Evolutionary conservation across 2,329 filamentous ascomycete genomes (phyloP).

Genomic region (Fusarium redolens): DNA sequence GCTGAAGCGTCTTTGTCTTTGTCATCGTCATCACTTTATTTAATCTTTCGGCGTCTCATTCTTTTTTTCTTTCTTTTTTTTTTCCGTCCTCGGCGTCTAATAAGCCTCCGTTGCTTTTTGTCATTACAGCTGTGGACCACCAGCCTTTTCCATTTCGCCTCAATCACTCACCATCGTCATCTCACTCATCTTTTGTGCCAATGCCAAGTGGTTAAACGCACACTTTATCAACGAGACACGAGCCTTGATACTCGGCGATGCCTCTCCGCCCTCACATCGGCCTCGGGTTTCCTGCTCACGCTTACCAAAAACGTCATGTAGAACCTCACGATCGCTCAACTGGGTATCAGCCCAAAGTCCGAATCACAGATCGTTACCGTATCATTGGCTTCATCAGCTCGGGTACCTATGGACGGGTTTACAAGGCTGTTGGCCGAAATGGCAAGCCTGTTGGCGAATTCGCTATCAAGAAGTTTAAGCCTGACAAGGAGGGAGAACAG

Average conservation of each 20-base stretch:
- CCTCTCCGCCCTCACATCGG: constrained; percentile 50
- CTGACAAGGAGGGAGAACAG: constrained; percentile 96
- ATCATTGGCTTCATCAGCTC: constrained; percentile 98
- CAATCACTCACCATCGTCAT: constrained; percentile 3
- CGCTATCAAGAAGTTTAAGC: constrained; percentile 99
- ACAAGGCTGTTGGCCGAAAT: constrained; percentile 84
- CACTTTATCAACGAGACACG: background rate
- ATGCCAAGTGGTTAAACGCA: constrained; percentile 40
- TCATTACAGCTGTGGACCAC: constrained; percentile 6
- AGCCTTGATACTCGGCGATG: constrained; percentile 42
- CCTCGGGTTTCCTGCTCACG: constrained; percentile 42
- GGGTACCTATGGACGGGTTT: constrained; percentile 96
- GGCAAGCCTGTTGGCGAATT: constrained; percentile 74
- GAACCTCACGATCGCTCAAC: constrained; percentile 65
- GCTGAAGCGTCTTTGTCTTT: constrained; percentile 12
- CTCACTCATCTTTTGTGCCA: constrained; percentile 15
- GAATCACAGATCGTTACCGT: constrained; percentile 92
- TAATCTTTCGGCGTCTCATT: background rate
- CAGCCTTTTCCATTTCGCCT: background rate
- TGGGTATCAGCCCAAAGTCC: constrained; percentile 80
- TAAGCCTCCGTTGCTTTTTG: background rate
- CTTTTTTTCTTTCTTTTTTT: background rate
- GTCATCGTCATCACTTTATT: constrained; percentile 9
- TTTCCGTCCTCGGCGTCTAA: constrained; percentile 1
- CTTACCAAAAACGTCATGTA: constrained; percentile 53